A percentile compares a stretch with the other conserved stretches of the same genome.
These are phyloP conservation scores for Amanita inopinata DNA, from an alignment of 768 basidiomycete species.

Conservation along the genomic window DNA sequence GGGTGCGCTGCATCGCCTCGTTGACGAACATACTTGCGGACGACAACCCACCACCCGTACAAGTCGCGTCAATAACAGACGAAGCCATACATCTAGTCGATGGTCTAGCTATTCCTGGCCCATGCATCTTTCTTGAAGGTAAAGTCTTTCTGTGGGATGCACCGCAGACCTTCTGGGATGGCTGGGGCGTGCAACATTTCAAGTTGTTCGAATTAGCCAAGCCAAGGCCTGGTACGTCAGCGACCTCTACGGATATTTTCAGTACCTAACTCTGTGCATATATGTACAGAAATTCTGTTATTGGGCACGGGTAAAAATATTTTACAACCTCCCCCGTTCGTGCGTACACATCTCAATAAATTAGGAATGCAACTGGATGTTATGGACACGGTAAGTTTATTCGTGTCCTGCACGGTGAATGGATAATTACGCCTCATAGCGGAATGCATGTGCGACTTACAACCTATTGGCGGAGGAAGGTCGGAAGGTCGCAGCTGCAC, in stretches of 20 bases:
- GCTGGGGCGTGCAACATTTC: slow-evolving; percentile 69
- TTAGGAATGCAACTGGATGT: slow-evolving; percentile 84
- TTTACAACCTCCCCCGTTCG: slow-evolving; percentile 54
- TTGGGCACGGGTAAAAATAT: slow-evolving; percentile 78
- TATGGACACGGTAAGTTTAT: slow-evolving; percentile 66
- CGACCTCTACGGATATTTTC: too few relatives aligned
- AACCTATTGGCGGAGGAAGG: slow-evolving; percentile 93
- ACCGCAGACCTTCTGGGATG: slow-evolving; percentile 48
- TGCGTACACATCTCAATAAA: slow-evolving; percentile 59
- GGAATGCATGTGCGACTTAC: slow-evolving; percentile 93
- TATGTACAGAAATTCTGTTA: slow-evolving; percentile 67
- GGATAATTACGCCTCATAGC: slow-evolving; percentile 28
- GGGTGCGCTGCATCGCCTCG: slow-evolving; percentile 17
- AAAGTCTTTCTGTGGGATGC: slow-evolving; percentile 90
- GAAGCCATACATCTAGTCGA: slow-evolving; percentile 65
- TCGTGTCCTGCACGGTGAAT: slow-evolving; percentile 2
- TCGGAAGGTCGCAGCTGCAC: slow-evolving; percentile 80
- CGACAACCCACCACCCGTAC: slow-evolving; percentile 58
- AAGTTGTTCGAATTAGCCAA: slow-evolving; percentile 72
- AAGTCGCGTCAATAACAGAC: slow-evolving; percentile 55
- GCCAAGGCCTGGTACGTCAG: slow-evolving; percentile 83
- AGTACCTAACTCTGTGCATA: neutral
- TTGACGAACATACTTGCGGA: slow-evolving; percentile 71
- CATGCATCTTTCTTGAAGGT: slow-evolving; percentile 80
- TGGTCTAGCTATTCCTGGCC: slow-evolving; percentile 66